Evolutionary conservation across 2,329 filamentous ascomycete genomes (phyloP), one percentile per base, ranked within the genome.

Genomic region (Penicillium sp.): DNA sequence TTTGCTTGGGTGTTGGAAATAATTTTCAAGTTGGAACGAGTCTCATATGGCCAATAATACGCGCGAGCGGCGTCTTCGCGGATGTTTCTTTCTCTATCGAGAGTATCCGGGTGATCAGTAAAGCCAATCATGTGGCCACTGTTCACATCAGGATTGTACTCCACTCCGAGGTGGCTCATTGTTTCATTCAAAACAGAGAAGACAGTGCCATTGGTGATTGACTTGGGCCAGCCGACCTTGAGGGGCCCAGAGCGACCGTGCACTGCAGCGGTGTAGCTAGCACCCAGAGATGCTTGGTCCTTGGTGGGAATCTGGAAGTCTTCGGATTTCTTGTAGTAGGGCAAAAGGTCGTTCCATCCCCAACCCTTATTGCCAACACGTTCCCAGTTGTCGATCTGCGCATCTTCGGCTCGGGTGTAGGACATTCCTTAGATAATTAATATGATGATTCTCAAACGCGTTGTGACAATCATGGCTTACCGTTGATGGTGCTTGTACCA

Each of bases 21-120:
- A 8, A 38, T 16, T 4, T 38, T n/a, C 36, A 38, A 38, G 36
- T 38, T 38, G 1, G 14, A n/a, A 4, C 36, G 36, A 16, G 13
- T 48, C 13, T 68, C 8, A 9, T 45, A 22, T 11, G 75, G 70
- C 2, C 65, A 52, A 44, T 74, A 76, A 57, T 79, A 80, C 14
- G 73, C 74, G 22, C 65, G 69, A 3, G 72, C 73, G 1, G 77
- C 67, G 55, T 78, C 80, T 27, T 73, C 77, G 32, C 79, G 67
- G 1, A 66, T 68, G 10, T 63, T 62, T 5, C 56, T 62, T 10
- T 57, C 36, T 4, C 73, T 71, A 41, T 77, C 65, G 5, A 78
- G 67, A 40, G 73, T 72, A 21, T 68, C 68, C 13, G 31, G 13
- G 31, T 34, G 31, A 5, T 57, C 59, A 54, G 71, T 77, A 6